phyloP scores from a whole-genome alignment of 441 rosid species.

The Brassica balearica region DNA sequence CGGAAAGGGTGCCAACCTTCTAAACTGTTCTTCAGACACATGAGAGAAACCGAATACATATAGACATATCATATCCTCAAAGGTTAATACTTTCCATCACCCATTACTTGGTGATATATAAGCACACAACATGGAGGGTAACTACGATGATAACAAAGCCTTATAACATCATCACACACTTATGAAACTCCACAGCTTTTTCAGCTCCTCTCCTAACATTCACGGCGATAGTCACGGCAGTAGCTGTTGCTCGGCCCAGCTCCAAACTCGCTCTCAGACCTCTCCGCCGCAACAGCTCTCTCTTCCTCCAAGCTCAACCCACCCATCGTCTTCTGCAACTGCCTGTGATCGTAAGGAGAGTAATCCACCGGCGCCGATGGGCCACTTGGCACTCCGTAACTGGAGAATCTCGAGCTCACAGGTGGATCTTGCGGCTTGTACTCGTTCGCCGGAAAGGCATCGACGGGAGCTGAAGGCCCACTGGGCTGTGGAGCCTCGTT shows the following conservation, averaged over 20 bases:
- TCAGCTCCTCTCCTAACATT: conserved; percentile 40
- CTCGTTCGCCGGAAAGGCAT: conserved; percentile 44
- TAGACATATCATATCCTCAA: conserved; percentile 27
- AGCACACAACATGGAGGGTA: conserved; percentile 29
- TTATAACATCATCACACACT: conserved; percentile 11
- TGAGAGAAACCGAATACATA: conserved; percentile 22
- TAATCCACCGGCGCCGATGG: conserved; percentile 69
- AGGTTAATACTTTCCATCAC: conserved; percentile 16
- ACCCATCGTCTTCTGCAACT: conserved; percentile 49
- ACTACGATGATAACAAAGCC: conserved; percentile 17
- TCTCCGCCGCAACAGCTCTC: conserved; percentile 39
- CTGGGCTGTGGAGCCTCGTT: conserved; percentile 29
- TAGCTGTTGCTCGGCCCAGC: conserved; percentile 50
- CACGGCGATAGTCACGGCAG: conserved; percentile 45
- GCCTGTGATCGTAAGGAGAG: conserved; percentile 55
- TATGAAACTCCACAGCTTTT: conserved; percentile 25
- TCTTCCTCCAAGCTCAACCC: conserved; percentile 60
- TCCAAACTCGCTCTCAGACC: conserved; percentile 46
- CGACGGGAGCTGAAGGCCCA: conserved; percentile 62
- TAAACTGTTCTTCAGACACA: conserved; percentile 31
- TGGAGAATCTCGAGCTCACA: conserved; percentile 31
- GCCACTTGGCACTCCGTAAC: conserved; percentile 49
- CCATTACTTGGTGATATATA: conserved; percentile 26
- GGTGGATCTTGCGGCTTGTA: conserved; percentile 43
- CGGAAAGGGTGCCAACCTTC: not conserved